Evolutionary conservation across 306 rosid genomes (phyloP), one percentile per base, ranked within the genome.

Genomic region (Ammopiptanthus mongolicus): DNA sequence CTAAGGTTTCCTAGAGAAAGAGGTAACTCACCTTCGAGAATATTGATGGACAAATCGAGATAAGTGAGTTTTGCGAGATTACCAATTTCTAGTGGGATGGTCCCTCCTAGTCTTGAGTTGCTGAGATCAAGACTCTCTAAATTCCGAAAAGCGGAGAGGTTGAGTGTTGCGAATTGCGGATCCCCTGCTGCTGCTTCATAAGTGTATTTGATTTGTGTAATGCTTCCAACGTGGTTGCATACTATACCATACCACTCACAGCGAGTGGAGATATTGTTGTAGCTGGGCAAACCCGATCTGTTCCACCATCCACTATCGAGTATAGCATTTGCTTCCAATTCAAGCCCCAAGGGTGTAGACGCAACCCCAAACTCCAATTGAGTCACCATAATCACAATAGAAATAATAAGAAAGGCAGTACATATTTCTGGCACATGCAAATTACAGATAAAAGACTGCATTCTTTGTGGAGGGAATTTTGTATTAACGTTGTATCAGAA

Each of bases 171-270:
- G 0, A 63, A 50, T 19, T 34, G 3, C 14, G 22, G 3, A 23
- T 3, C 0, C 8, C 10, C 0, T 55, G 1, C 3, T 6, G 0
- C 10, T 3, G 0, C 0, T 22, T 21, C 2, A 1, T 0, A 3
- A 0, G 0, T 0, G 1, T 4, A 13, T 6, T 0, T 2, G 41
- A 75, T 62, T 36, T 0, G 5, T 1, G 3, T 63, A 17, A 75
- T 75, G 56, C 79, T 75, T 50, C 79, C 65, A 10, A 0, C 29
- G 0, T 25, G 1, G n/a, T 75, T 63, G 64, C 79, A 75, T 2
- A 0, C 3, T 19, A 50, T 63, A 23, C 19, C 29, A 0, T 1
- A 0, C 71, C 71, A 62, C 11, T 1, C 0, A 3, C 72, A 63
- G 4, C 36, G 23, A 34, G 0, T 0, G 4, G 64, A 34, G 15